A percentile compares a stretch with the other conserved stretches of the same genome.
Conservation (phyloP, 139 green algal genomes). For the Tetraselmis chui region DNA sequence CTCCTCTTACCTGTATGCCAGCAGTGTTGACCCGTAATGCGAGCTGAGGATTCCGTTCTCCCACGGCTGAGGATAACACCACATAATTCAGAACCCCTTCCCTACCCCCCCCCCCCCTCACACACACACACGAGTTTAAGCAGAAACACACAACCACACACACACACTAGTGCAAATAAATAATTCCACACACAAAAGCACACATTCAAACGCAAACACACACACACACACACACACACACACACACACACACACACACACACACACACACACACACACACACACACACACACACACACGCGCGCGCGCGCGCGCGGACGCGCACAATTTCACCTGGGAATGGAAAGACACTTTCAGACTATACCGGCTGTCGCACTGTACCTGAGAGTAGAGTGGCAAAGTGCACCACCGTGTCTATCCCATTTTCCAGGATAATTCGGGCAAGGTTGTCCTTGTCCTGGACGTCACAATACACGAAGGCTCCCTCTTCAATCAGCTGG, state of each 20-base stretch:
- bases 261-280: too few species aligned
- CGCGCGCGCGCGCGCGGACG: too few species aligned
- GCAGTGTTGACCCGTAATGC: conserved; percentile 52
- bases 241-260: too few species aligned
- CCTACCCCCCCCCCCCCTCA: too few species aligned
- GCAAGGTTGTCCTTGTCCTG: conserved; percentile 43
- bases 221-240: too few species aligned
- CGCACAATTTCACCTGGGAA: not conserved
- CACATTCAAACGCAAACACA: too few species aligned
- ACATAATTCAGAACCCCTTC: too few species aligned
- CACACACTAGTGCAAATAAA: too few species aligned
- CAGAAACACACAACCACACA: too few species aligned
- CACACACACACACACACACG: too few species aligned
- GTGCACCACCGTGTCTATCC: conserved; percentile 43
- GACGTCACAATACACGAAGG: conserved; percentile 27
- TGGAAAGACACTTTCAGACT: not conserved
- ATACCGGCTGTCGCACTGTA: not conserved
- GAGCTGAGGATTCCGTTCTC: conserved; percentile 55
- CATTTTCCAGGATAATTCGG: conserved; percentile 44
- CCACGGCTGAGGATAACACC: conserved; percentile 44
- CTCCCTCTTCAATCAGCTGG: conserved; percentile 16
- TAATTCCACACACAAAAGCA: too few species aligned
- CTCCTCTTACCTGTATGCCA: conserved; percentile 36
- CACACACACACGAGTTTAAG: too few species aligned
- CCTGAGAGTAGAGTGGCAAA: conserved; percentile 38